Conservation (phyloP, 352 stramenopile genomes). For the Globisporangium paddicum region DNA sequence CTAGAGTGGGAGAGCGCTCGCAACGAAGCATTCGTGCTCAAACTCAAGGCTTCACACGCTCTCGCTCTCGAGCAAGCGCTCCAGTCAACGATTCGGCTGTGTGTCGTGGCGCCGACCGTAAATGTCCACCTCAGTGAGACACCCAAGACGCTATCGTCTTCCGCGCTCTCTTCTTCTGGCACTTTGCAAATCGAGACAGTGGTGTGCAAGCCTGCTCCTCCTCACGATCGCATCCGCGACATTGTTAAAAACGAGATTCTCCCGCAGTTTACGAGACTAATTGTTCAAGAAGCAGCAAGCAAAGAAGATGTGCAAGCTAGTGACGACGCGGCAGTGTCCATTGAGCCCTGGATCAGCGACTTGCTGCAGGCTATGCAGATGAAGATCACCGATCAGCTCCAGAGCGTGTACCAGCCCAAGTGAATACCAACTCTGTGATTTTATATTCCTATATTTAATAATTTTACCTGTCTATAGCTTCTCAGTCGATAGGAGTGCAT, state of each 20-base stretch:
- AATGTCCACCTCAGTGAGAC: constrained; percentile 67
- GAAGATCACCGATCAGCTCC: constrained; percentile 58
- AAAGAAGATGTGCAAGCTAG: constrained; percentile 11
- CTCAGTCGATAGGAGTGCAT: neutral
- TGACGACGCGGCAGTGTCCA: constrained; percentile 4
- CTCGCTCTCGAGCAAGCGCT: constrained; percentile 29
- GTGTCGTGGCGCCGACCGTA: constrained; percentile 75
- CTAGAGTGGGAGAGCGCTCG: neutral
- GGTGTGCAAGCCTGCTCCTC: constrained; percentile 23
- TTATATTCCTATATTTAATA: neutral
- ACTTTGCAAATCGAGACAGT: constrained; percentile 7
- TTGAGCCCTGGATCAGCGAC: constrained; percentile 58
- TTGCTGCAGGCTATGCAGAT: constrained; percentile 70
- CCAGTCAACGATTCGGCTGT: constrained; percentile 56
- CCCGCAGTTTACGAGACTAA: constrained; percentile 46
- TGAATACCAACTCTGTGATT: neutral
- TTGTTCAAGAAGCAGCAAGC: constrained; percentile 25
- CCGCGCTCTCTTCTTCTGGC: constrained; percentile 1
- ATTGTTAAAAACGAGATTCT: constrained; percentile 68
- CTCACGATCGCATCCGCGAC: constrained; percentile 38
- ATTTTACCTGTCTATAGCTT: neutral
- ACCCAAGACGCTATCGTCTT: neutral
- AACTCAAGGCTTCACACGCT: constrained; percentile 26
- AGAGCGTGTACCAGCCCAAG: constrained; percentile 22
- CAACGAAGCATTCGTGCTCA: constrained; percentile 16